phyloP scores from a whole-genome alignment of 768 basidiomycete genomes.

The Suillus brevipes region DNA sequence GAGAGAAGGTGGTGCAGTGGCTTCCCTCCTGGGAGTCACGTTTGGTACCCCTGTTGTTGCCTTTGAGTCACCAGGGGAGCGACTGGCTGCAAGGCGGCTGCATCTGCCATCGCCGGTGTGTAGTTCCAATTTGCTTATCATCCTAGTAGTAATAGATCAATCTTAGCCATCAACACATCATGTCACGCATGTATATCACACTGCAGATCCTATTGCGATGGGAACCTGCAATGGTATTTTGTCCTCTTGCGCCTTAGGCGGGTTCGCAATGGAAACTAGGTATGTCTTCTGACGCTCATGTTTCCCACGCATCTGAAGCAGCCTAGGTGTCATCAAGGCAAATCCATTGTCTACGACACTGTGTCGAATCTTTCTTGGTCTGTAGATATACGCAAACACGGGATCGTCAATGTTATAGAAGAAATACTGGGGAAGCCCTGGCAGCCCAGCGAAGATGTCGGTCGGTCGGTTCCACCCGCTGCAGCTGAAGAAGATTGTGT shows the following conservation, averaged over 20 bases:
- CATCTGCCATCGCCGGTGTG: constrained; percentile 85
- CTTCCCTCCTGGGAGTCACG: constrained; percentile 80
- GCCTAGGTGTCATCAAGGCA: constrained; percentile 79
- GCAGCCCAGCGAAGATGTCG: constrained; percentile 59
- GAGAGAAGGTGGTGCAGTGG: constrained; percentile 56
- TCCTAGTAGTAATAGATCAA: neutral
- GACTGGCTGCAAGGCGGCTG: constrained; percentile 71
- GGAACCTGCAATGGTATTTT: constrained; percentile 81
- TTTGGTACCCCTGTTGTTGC: constrained; percentile 88
- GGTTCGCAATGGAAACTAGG: constrained; percentile 87
- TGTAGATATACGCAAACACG: constrained; percentile 79
- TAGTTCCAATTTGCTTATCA: constrained; percentile 5
- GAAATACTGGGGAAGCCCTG: constrained; percentile 70
- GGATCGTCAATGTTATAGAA: constrained; percentile 79
- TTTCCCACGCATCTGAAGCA: neutral
- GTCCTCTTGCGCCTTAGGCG: constrained; percentile 80
- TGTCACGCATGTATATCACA: constrained; percentile 91
- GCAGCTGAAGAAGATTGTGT: constrained; percentile 65
- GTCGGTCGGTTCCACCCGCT: constrained; percentile 62
- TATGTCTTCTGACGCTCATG: constrained; percentile 30
- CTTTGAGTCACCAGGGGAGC: constrained; percentile 90
- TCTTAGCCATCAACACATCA: constrained; percentile 69
- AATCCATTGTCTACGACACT: constrained; percentile 88
- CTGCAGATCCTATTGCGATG: constrained; percentile 93
- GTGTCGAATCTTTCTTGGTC: constrained; percentile 84